These are phyloP conservation scores for Zasmidium cellare DNA, from an alignment of 2,329 filamentous ascomycete genomes.

Conservation along the genomic window DNA sequence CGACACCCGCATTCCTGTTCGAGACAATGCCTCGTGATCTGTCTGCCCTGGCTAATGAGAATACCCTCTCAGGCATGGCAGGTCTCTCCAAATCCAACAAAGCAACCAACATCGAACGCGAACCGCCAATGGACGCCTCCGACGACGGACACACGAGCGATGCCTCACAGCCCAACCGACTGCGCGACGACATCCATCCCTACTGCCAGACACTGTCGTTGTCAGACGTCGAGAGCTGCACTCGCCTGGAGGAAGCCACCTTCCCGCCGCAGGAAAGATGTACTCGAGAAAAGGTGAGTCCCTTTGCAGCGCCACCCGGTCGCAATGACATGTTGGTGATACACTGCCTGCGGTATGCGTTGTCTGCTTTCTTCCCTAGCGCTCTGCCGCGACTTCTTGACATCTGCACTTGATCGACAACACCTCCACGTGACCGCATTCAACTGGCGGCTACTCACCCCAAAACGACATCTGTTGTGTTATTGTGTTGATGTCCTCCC, in stretches of 20 bases:
- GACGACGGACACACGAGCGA: constrained; percentile 11
- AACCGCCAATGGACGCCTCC: constrained; percentile 8
- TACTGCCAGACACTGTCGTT: constrained; percentile 72
- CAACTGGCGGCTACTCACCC: background rate
- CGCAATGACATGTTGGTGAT: constrained; percentile 26
- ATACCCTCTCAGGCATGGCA: constrained; percentile 32
- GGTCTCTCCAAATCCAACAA: constrained; percentile 36
- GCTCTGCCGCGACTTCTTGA: constrained; percentile 17
- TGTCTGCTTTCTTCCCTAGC: constrained; percentile 23
- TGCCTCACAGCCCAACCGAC: constrained; percentile 20
- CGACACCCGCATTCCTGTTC: background rate
- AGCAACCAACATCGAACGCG: background rate
- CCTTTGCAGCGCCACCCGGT: constrained; percentile 13
- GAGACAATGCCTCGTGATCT: constrained; percentile 45
- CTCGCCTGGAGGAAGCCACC: constrained; percentile 57
- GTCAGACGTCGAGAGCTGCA: constrained; percentile 64
- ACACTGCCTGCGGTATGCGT: constrained; percentile 30
- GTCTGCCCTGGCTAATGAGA: constrained; percentile 32
- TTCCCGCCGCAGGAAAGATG: constrained; percentile 61
- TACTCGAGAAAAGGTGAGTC: constrained; percentile 60
- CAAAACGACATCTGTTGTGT: constrained; percentile 14
- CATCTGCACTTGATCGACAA: background rate
- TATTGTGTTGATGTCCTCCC: constrained; percentile 8
- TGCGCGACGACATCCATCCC: constrained; percentile 63
- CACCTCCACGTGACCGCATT: background rate